Conservation (phyloP, 2,329 filamentous ascomycete genomes). For the Daldinia sp. region DNA sequence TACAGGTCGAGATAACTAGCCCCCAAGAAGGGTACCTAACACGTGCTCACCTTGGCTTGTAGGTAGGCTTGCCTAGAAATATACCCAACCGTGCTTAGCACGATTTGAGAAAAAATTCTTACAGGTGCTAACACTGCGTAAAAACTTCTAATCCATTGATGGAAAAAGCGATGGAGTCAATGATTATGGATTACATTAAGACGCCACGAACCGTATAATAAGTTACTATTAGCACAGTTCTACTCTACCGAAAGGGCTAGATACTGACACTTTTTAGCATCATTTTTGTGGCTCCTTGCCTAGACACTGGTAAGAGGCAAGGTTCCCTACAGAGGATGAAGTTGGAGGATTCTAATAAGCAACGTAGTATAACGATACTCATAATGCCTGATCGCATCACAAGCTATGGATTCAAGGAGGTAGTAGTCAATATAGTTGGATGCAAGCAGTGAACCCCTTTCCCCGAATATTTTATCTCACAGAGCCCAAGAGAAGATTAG, state of each 20-base stretch:
- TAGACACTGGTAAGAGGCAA: constrained; percentile 52
- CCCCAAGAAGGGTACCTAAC: constrained; percentile 25
- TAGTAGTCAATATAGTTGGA: constrained; percentile 50
- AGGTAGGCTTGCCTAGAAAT: too few relatives aligned
- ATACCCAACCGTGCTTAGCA: too few relatives aligned
- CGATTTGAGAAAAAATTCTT: too few relatives aligned
- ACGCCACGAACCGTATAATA: constrained; percentile 52
- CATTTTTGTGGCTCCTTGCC: constrained; percentile 55
- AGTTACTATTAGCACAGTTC: too few relatives aligned
- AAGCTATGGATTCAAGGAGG: constrained; percentile 48
- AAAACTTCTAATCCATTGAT: constrained; percentile 24
- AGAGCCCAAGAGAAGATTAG: constrained; percentile 4
- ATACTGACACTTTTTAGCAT: too few relatives aligned
- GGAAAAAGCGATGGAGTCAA: constrained; percentile 23
- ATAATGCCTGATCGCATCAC: constrained; percentile 66
- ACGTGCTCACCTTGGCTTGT: constrained; percentile 18
- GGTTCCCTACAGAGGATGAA: constrained; percentile 51
- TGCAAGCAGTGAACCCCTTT: constrained; percentile 20
- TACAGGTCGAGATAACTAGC: constrained; percentile 33
- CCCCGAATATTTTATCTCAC: constrained; percentile 2
- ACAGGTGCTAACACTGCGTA: too few relatives aligned
- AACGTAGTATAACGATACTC: constrained; percentile 57
- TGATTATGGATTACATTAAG: constrained; percentile 51
- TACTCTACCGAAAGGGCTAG: too few relatives aligned
- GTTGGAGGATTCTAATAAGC: constrained; percentile 50